A percentile compares a stretch with the other conserved stretches of the same genome.
phyloP scores from a whole-genome alignment of 805 yeast species.

The Hanseniaspora vineae region DNA sequence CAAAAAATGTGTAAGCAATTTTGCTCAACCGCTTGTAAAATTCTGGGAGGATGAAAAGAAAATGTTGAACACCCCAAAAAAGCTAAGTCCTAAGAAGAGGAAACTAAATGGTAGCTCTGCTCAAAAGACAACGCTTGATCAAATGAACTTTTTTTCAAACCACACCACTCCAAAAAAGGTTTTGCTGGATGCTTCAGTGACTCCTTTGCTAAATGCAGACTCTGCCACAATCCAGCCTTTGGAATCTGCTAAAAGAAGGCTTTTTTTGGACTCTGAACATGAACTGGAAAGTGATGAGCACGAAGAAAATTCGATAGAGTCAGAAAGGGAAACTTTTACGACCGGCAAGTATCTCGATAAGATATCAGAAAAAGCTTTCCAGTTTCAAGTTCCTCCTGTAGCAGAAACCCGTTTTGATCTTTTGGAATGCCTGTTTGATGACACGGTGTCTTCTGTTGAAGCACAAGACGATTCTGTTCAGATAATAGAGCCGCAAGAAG shows the following conservation, averaged over 20 bases:
- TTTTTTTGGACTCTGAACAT: too few species aligned
- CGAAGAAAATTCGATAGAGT: too few species aligned
- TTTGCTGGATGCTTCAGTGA: too few species aligned
- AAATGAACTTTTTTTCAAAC: neutral
- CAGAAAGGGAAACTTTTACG: too few species aligned
- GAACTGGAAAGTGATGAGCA: too few species aligned
- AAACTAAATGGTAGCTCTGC: constrained; percentile 4
- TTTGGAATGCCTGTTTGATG: neutral
- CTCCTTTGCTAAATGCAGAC: too few species aligned
- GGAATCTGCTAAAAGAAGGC: too few species aligned
- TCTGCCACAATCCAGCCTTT: too few species aligned
- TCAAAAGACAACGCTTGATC: constrained; percentile 17
- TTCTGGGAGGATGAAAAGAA: constrained; percentile 3
- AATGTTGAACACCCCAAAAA: constrained; percentile 3
- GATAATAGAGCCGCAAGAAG: too few species aligned
- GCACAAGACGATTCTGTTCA: too few species aligned
- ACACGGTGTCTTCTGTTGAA: neutral
- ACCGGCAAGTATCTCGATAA: too few species aligned
- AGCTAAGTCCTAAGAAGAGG: neutral
- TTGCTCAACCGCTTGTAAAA: constrained; percentile 8
- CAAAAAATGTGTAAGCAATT: constrained; percentile 10
- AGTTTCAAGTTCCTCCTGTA: neutral
- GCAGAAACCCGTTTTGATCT: neutral
- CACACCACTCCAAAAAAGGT: neutral
- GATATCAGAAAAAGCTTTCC: neutral